A percentile compares a stretch with the other conserved stretches of the same genome.
phyloP scores from a whole-genome alignment of 257 asterid species.

The Nicotiana attenuata region DNA sequence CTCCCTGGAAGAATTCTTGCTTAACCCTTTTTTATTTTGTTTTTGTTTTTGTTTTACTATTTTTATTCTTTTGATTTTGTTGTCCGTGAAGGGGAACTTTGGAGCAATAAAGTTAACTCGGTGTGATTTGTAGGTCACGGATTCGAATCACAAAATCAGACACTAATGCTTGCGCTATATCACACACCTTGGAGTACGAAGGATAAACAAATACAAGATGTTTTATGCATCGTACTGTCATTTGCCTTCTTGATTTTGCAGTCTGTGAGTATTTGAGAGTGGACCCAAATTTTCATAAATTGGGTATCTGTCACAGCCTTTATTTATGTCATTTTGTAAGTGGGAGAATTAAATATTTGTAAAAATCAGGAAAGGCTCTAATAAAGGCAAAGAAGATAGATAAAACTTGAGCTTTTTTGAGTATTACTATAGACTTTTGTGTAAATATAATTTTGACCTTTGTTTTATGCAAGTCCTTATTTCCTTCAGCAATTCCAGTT shows the following conservation, averaged over 20 bases:
- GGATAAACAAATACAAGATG: too few relatives aligned
- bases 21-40: neutral
- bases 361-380: neutral
- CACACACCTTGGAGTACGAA: too few relatives aligned
- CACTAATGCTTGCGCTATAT: too few relatives aligned
- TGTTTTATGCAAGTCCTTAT: neutral
- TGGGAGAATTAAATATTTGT: neutral
- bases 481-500: neutral
- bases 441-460: neutral
- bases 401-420: neutral
- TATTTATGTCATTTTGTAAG: neutral
- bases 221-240: too few relatives aligned
- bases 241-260: neutral
- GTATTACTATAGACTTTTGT: neutral
- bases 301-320: neutral
- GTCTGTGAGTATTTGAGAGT: constrained; percentile 7
- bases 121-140: too few relatives aligned
- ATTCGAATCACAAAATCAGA: too few relatives aligned
- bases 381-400: neutral
- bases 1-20: neutral
- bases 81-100: neutral
- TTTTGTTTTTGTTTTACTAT: neutral
- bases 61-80: neutral
- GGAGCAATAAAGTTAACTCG: too few relatives aligned
- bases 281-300: neutral